These are phyloP conservation scores for Colletotrichum destructivum DNA, from an alignment of 2,329 filamentous ascomycete species.

Conservation along the genomic window DNA sequence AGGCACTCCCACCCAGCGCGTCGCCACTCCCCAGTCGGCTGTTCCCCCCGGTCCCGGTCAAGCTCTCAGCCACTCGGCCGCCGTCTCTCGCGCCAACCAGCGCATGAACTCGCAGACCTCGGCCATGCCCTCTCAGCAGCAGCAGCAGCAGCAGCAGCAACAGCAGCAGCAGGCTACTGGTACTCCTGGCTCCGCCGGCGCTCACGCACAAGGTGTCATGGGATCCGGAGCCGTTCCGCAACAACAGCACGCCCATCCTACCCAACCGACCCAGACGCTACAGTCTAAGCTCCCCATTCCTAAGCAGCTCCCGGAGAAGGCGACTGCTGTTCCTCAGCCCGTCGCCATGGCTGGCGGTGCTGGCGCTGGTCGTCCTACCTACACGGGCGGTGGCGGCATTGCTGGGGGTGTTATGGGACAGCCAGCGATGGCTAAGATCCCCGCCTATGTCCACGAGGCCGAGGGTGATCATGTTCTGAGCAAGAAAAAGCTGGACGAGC, in stretches of 20 bases:
- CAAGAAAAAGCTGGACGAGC: conserved; percentile 97
- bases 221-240: conserved; percentile 53
- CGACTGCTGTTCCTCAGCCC: conserved; percentile 79
- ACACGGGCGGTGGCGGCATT: conserved; percentile 82
- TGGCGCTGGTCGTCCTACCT: conserved; percentile 82
- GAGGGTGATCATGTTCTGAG: conserved; percentile 95
- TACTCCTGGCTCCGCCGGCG: conserved; percentile 49
- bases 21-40: conserved; percentile 65
- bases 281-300: conserved; percentile 84
- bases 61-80: conserved; percentile 65
- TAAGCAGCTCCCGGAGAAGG: conserved; percentile 79
- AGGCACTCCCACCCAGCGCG: conserved; percentile 66
- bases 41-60: conserved; percentile 56
- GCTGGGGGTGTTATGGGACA: conserved; percentile 89
- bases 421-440: conserved; percentile 85
- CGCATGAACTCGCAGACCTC: conserved; percentile 47
- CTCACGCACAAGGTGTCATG: conserved; percentile 52
- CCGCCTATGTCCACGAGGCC: conserved; percentile 88
- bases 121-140: conserved; percentile 51
- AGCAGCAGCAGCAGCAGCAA: conserved; percentile 19
- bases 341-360: conserved; percentile 78
- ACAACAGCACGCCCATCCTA: conserved; percentile 66
- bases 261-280: conserved; percentile 57
- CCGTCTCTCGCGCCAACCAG: conserved; percentile 65
- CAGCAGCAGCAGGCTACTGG: conserved; percentile 42